phyloP scores from a whole-genome alignment of 23 red algal genomes.

The Porphyridium purpureum region DNA sequence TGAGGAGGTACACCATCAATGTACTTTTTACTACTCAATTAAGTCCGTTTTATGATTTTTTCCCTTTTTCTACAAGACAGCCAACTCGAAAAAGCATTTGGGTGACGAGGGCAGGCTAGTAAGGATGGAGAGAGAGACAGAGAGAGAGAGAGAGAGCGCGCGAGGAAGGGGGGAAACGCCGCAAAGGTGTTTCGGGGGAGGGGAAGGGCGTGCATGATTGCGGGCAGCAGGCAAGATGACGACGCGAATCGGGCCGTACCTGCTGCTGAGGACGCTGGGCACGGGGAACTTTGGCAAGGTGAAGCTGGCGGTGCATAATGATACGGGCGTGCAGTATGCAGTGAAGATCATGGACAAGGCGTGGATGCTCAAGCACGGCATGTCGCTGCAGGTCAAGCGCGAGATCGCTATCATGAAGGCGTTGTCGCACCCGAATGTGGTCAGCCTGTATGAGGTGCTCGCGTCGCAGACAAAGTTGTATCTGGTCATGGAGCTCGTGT shows the following conservation, averaged over 20 bases:
- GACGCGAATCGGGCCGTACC: conserved; percentile 60
- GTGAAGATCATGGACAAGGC: conserved; percentile 8
- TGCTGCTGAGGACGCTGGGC: conserved; percentile 52
- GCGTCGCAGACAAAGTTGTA: not conserved
- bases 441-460: not conserved
- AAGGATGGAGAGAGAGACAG: no score
- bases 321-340: conserved; percentile 41
- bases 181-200: no score
- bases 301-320: conserved; percentile 52
- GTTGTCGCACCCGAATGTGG: not conserved
- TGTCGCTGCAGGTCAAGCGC: not conserved
- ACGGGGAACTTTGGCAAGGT: conserved; percentile 64
- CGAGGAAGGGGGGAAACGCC: no score
- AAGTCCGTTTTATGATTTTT: no score
- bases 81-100: no score
- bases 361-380: not conserved
- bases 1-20: no score
- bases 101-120: no score
- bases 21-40: no score
- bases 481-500: conserved; percentile 3
- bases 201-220: no score
- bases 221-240: no score
- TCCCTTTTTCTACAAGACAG: no score
- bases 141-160: no score
- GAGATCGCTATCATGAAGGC: conserved; percentile 3